Percentiles rank a stretch among this genome's conserved stretches.
Conservation (phyloP, 768 basidiomycete species). For the Leccinum disarticulatum region DNA sequence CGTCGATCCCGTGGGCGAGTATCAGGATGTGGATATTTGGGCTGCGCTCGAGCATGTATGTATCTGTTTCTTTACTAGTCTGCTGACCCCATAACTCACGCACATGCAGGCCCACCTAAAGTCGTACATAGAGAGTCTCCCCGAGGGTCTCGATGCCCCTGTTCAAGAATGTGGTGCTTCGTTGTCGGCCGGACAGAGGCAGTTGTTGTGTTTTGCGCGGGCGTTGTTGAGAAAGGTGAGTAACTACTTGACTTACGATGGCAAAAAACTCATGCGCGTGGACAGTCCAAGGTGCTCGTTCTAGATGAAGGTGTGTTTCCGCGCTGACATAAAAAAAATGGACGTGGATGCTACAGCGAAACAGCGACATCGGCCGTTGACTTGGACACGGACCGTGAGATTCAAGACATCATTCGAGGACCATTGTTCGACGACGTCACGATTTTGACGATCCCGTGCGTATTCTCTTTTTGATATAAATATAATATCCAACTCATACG, state of each 20-base stretch:
- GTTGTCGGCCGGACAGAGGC: constrained; percentile 81
- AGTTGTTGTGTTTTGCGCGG: constrained; percentile 86
- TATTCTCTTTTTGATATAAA: constrained; percentile 8
- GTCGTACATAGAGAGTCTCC: constrained; percentile 62
- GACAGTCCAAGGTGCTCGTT: constrained; percentile 79
- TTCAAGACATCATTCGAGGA: constrained; percentile 85
- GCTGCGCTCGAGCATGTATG: constrained; percentile 67
- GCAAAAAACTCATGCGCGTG: not conserved
- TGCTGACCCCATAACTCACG: not conserved
- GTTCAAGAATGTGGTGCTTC: constrained; percentile 81
- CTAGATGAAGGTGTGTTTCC: constrained; percentile 77
- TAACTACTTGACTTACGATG: not conserved
- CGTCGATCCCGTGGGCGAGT: constrained; percentile 79
- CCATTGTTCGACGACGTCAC: constrained; percentile 76
- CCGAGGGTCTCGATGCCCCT: constrained; percentile 68
- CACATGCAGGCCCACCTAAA: constrained; percentile 59
- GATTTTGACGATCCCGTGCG: constrained; percentile 84
- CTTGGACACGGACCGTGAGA: constrained; percentile 83
- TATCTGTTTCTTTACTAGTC: not conserved
- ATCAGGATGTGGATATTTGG: constrained; percentile 87
- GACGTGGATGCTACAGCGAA: not conserved
- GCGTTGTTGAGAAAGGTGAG: constrained; percentile 74
- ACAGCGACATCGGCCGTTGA: constrained; percentile 88
- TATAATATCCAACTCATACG: not conserved
- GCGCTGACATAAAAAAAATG: not conserved